Evolutionary conservation across 345 rosid genomes (phyloP), one percentile per base, ranked within the genome.

Genomic region (Sonneratia alba): DNA sequence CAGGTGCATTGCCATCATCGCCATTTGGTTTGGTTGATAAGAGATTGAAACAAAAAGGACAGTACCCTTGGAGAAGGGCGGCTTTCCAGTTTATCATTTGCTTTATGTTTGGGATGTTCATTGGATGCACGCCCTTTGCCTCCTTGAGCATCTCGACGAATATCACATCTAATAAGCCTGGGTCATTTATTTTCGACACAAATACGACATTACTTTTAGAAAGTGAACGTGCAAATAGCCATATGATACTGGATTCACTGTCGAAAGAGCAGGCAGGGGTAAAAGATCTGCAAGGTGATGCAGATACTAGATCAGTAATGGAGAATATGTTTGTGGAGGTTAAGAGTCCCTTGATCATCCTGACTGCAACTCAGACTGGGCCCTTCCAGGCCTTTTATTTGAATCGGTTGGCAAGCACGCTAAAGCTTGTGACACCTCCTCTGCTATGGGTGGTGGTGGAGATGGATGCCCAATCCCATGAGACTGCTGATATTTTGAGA

Each of bases 371-470:
- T 0, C 40, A 68, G 75, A 37, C 81, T 72, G 66, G 77, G 18
- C 76, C 76, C 5, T 73, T 83, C 72, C 88, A 87, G 75, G 86
- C 85, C 24, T 83, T 78, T 75, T 80, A 82, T 78, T 74, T 89
- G 76, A 85, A 78, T 66, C 86, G 83, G 45, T 70, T 87, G 82
- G 87, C 85, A 0, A 69, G 82, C 66, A 78, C 89, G 14, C 70
- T 89, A 72, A 84, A 73, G 71, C 80, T 79, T 32, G 83, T 81
- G n/a, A 76, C 75, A 47, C 84, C 87, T 73, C 94, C 91, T 61
- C 70, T 89, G 18, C 73, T 89, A 82, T 89, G 91, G 94, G 82
- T 87, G 53, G 89, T 89, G 73, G 88, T 85, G 79, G 89, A 85
- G 77, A 81, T 78, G 89, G 67, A 79, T 67, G 67, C 83, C 36